These are phyloP conservation scores for Metschnikowia rubicola DNA, from an alignment of 805 yeast species.

Conservation along the genomic window DNA sequence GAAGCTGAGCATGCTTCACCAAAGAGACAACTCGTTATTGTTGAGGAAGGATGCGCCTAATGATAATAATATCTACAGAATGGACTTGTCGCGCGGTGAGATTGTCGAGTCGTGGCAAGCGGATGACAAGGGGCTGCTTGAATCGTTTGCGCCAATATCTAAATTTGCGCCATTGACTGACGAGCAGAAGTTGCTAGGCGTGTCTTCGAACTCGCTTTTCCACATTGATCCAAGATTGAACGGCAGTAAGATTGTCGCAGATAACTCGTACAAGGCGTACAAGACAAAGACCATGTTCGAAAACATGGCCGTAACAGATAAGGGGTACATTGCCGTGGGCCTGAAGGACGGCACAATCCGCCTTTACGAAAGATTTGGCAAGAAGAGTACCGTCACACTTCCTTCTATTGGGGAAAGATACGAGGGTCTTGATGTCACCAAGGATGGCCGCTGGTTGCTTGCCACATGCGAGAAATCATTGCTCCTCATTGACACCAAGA, in stretches of 20 bases:
- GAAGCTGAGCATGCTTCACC: conserved; percentile 68
- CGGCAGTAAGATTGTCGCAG: conserved; percentile 55
- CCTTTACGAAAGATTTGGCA: conserved; percentile 68
- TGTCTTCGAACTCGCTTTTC: conserved; percentile 63
- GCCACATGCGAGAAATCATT: conserved; percentile 77
- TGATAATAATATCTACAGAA: conserved; percentile 49
- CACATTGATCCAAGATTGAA: conserved; percentile 75
- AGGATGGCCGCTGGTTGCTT: conserved; percentile 77
- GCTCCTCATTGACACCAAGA: conserved; percentile 62
- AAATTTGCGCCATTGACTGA: conserved; percentile 71
- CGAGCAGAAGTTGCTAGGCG: conserved; percentile 73
- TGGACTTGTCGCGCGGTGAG: conserved; percentile 79
- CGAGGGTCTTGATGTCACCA: conserved; percentile 63
- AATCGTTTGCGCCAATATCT: conserved; percentile 63
- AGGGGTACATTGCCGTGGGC: conserved; percentile 75
- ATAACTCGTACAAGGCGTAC: conserved; percentile 38
- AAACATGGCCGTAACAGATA: conserved; percentile 65
- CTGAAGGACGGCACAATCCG: conserved; percentile 72
- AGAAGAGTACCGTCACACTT: conserved; percentile 69
- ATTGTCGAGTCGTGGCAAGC: conserved; percentile 85
- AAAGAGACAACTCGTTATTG: conserved; percentile 66
- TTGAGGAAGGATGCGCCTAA: conserved; percentile 51
- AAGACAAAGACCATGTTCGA: conserved; percentile 51
- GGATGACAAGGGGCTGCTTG: conserved; percentile 38
- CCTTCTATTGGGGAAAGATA: conserved; percentile 83